phyloP scores from a whole-genome alignment of 78 protist species.

The Cavenderia fasciculata region DNA sequence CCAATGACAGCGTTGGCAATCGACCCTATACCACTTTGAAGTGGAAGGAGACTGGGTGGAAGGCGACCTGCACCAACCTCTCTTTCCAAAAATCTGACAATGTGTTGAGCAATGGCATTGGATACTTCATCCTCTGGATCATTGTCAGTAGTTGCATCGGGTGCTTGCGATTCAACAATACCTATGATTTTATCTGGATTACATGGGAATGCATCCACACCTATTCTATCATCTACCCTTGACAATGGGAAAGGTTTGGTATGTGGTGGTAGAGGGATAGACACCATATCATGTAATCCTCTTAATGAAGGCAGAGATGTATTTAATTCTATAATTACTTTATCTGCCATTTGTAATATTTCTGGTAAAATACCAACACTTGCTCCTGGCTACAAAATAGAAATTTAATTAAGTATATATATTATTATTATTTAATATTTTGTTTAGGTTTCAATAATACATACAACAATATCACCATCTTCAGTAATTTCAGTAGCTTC shows the following conservation, averaged over 20 bases:
- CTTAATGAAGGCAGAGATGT: slow-evolving; percentile 83
- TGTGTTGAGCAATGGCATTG: slow-evolving; percentile 23
- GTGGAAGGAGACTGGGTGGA: slow-evolving; percentile 51
- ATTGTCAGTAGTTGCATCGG: slow-evolving; percentile 13
- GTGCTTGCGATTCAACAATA: slow-evolving; percentile 56
- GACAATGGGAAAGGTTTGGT: slow-evolving; percentile 62
- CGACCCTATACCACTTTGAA: slow-evolving; percentile 59
- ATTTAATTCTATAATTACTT: slow-evolving; percentile 83
- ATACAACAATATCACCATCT: slow-evolving; percentile 79
- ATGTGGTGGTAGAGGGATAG: slow-evolving; percentile 17
- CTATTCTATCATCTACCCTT: slow-evolving; percentile 70
- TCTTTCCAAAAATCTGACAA: slow-evolving; percentile 11
- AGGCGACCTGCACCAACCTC: slow-evolving; percentile 39
- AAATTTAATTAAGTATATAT: too few relatives aligned
- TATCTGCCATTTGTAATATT: slow-evolving; percentile 74
- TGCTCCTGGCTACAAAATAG: too few relatives aligned
- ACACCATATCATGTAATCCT: slow-evolving; percentile 84
- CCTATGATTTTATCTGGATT: slow-evolving; percentile 69
- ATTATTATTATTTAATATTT: too few relatives aligned
- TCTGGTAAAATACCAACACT: slow-evolving; percentile 83
- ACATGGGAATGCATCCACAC: neutral
- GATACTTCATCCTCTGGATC: slow-evolving; percentile 49
- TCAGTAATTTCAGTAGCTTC: slow-evolving; percentile 87
- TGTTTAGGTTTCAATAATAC: too few relatives aligned
- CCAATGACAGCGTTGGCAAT: slow-evolving; percentile 74